phyloP scores from a whole-genome alignment of 2,329 filamentous ascomycete species.

The Monilinia vaccinii-corymbosi region DNA sequence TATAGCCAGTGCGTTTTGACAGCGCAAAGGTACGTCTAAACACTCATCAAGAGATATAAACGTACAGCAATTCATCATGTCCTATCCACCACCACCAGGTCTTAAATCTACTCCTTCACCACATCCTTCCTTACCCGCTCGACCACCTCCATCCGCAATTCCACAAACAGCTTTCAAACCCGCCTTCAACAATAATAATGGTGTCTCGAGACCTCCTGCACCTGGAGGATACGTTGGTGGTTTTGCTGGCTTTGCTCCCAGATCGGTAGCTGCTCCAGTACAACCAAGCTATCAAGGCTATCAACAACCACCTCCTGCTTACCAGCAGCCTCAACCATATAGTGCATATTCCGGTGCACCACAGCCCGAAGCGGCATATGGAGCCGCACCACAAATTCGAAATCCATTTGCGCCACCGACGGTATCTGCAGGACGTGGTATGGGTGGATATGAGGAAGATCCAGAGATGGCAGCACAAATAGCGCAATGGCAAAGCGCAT shows the following conservation, averaged over 20 bases:
- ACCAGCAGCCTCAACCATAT: conserved; percentile 18
- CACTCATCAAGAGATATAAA: conserved; percentile 23
- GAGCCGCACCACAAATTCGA: conserved; percentile 57
- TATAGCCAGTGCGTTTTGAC: conserved; percentile 17
- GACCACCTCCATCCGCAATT: conserved; percentile 53
- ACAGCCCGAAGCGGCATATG: conserved; percentile 33
- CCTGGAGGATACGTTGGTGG: conserved; percentile 25
- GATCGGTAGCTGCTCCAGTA: conserved; percentile 41
- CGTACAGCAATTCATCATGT: conserved; percentile 58
- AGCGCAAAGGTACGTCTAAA: conserved; percentile 32
- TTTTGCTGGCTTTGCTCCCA: conserved; percentile 50
- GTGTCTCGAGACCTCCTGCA: conserved; percentile 17
- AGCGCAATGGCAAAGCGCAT: conserved; percentile 90
- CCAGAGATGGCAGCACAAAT: conserved; percentile 85
- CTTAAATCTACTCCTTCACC: conserved; percentile 36
- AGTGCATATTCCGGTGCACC: conserved; percentile 19
- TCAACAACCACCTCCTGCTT: conserved; percentile 25
- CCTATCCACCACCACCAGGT: conserved; percentile 81
- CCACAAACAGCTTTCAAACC: conserved; percentile 21
- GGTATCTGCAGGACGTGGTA: conserved; percentile 31
- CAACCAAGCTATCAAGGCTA: conserved; percentile 20
- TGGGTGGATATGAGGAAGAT: conserved; percentile 44
- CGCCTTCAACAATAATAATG: conserved; percentile 16
- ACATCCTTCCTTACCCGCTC: conserved; percentile 64
- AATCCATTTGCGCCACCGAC: conserved; percentile 71